phyloP scores from a whole-genome alignment of 345 rosid species.

The Turnera subulata region DNA sequence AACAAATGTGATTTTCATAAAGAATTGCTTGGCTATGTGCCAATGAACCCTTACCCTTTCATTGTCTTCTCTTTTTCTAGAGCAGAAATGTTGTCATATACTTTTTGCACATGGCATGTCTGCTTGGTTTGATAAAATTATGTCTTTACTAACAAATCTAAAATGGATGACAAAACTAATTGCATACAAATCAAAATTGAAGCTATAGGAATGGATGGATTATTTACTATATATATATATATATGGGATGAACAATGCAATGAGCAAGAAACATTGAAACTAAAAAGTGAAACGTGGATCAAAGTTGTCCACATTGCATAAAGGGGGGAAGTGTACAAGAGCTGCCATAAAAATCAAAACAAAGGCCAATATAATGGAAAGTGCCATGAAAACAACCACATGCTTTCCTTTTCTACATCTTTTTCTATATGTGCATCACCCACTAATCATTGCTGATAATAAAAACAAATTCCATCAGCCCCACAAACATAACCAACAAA shows the following conservation, averaged over 20 bases:
- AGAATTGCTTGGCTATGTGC: too few relatives aligned
- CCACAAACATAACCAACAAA: constrained; percentile 20
- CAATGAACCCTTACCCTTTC: too few relatives aligned
- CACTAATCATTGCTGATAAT: constrained; percentile 36
- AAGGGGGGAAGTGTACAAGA: background rate
- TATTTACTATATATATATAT: background rate
- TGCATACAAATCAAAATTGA: too few relatives aligned
- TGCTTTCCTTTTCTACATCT: constrained; percentile 5
- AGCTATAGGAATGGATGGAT: too few relatives aligned
- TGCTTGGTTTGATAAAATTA: too few relatives aligned
- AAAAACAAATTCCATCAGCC: constrained; percentile 31
- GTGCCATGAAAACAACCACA: constrained; percentile 27
- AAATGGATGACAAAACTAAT: too few relatives aligned
- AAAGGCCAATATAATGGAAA: constrained; percentile 2
- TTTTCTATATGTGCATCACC: constrained; percentile 12
- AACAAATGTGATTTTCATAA: background rate
- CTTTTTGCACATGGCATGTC: too few relatives aligned
- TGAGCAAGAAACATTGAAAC: background rate
- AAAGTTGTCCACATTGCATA: constrained; percentile 15
- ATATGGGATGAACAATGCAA: background rate
- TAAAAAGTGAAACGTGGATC: constrained; percentile 16
- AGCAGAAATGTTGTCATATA: too few relatives aligned
- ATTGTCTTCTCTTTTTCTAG: too few relatives aligned
- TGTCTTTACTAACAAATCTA: too few relatives aligned
- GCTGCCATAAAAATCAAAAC: background rate